These are phyloP conservation scores for Canavalia ensiformis DNA, from an alignment of 306 rosid species.

Conservation along the genomic window DNA sequence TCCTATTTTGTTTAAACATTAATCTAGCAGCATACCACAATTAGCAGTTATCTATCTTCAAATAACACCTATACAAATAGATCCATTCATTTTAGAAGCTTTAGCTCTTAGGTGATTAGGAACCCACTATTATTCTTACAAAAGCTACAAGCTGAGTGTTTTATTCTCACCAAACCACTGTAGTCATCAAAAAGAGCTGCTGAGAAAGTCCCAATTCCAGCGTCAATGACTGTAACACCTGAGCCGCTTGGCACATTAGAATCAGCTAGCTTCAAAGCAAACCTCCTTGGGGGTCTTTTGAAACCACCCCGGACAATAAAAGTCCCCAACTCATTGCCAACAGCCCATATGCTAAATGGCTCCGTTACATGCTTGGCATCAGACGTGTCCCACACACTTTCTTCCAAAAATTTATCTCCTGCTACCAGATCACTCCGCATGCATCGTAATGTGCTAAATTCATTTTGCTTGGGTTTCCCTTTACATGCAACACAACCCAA, in stretches of 20 bases:
- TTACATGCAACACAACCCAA: conserved; percentile 91
- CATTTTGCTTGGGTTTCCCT: conserved; percentile 78
- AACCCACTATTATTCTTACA: conserved; percentile 15
- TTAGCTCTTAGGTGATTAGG: conserved; percentile 9
- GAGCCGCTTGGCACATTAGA: conserved; percentile 71
- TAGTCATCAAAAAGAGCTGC: conserved; percentile 95
- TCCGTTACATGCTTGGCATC: conserved; percentile 67
- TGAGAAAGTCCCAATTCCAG: conserved; percentile 84
- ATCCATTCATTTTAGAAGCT: conserved; percentile 39
- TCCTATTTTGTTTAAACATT: conserved; percentile 14
- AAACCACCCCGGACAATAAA: conserved; percentile 84
- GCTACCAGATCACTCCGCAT: conserved; percentile 87
- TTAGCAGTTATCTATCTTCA: conserved; percentile 32
- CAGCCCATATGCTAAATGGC: conserved; percentile 86
- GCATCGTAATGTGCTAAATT: conserved; percentile 79
- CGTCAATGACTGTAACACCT: conserved; percentile 82
- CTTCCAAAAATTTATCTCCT: conserved; percentile 89
- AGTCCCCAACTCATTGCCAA: conserved; percentile 89
- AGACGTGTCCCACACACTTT: conserved; percentile 92
- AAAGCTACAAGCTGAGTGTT: conserved; percentile 42
- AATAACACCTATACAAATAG: conserved; percentile 24
- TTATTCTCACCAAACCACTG: conserved; percentile 92
- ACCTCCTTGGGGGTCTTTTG: conserved; percentile 92
- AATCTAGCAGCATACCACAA: conserved; percentile 32
- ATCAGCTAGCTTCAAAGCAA: conserved; percentile 87